Evolutionary conservation across 2,329 filamentous ascomycete species (phyloP), one percentile per base, ranked within the genome.

Genomic region (Diaporthe velutina): DNA sequence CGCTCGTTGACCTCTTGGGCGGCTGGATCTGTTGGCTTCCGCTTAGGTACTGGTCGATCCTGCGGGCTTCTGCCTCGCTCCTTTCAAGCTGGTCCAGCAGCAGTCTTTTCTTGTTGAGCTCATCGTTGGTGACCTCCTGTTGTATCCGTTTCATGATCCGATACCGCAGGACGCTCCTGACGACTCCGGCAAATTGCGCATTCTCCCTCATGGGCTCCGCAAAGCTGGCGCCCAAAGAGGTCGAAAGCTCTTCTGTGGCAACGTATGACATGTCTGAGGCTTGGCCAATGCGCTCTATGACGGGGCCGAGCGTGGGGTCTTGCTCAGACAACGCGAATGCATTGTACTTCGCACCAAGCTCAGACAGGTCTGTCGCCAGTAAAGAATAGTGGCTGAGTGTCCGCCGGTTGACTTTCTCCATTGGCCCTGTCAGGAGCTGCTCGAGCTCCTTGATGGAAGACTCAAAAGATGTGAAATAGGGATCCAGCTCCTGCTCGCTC

Each of bases 191-290:
- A 82, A 99, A 99, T 81, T 99, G 97, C 17, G 97, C 96, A 80
- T 95, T 98, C 85, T 99, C 97, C 73, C 97, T 91, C 95, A 99
- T 98, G 0, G 97, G 97, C 81, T 99, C 97, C 0, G 97, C 95
- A 81, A 99, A 99, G 78, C 92, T 97, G 45, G 96, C 96, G 28
- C 96, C 96, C n/a, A 99, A 86, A 0, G 94, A 93, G 2, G 92
- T 92, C 0, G 96, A 96, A 4, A 99, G 87, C 82, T 99, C 97
- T 80, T 98, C 95, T 0, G 96, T 98, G 13, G 95, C 95, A 77
- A 99, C 96, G 82, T 98, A 99, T 0, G 97, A 98, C 13, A 95
- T 94, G 82, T 99, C 97, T 12, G 96, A 95, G 2, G 97, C 97
- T 84, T 99, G 97, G 0, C 97, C 97, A 60, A 98, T 91, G 77